Conservation (phyloP, 768 basidiomycete species). For the Collybia nuda region DNA sequence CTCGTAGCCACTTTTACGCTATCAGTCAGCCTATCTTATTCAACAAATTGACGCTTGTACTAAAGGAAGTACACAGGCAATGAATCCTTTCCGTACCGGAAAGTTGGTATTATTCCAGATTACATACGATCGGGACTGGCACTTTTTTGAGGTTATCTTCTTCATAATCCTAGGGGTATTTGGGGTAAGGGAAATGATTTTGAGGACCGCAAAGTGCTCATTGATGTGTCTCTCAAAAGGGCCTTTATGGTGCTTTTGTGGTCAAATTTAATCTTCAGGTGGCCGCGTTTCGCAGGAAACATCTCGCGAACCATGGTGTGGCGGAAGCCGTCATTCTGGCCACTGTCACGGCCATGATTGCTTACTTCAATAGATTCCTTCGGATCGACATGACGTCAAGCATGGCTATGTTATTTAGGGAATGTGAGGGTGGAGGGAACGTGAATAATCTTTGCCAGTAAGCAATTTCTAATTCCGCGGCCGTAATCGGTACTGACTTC, state of each 20-base stretch:
- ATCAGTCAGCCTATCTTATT: slow-evolving; percentile 59
- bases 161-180: slow-evolving; percentile 95
- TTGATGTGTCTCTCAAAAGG: slow-evolving; percentile 43
- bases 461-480: slow-evolving; percentile 28
- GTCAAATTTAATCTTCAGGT: slow-evolving; percentile 97
- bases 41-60: slow-evolving; percentile 2
- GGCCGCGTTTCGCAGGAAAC: slow-evolving; percentile 90
- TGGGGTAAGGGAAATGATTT: slow-evolving; percentile 58
- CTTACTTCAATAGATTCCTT: slow-evolving; percentile 92
- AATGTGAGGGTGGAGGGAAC: slow-evolving; percentile 94
- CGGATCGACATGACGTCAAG: slow-evolving; percentile 98
- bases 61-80: slow-evolving; percentile 55
- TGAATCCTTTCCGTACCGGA: slow-evolving; percentile 98
- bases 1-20: slow-evolving; percentile 95
- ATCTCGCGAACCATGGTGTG: slow-evolving; percentile 80
- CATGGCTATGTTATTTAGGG: slow-evolving; percentile 91
- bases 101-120: slow-evolving; percentile 98
- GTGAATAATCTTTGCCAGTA: slow-evolving; percentile 91
- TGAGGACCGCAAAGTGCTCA: no score
- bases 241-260: slow-evolving; percentile 94
- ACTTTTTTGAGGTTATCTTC: slow-evolving; percentile 97
- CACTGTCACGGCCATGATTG: slow-evolving; percentile 85
- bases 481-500: not conserved
- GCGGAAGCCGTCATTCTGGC: slow-evolving; percentile 89
- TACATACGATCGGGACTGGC: slow-evolving; percentile 97